phyloP scores from a whole-genome alignment of 2,329 filamentous ascomycete species.

The Massarina eburnea region DNA sequence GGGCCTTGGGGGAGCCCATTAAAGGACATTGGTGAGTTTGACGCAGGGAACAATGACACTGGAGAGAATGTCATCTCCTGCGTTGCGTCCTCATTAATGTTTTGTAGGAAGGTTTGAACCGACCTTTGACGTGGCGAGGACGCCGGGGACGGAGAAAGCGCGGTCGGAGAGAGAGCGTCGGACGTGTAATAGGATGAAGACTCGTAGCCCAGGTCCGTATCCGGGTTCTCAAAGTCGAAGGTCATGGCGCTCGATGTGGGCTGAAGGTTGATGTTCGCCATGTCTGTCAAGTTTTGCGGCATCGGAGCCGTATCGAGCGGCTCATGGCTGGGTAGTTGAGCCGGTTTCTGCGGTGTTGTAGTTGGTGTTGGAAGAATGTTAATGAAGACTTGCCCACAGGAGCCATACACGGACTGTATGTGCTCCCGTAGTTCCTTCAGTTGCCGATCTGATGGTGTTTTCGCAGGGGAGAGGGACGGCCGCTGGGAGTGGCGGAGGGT shows the following conservation, averaged over 20 bases:
- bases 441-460: conserved; percentile 43
- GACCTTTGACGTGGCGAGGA: conserved; percentile 40
- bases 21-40: conserved; percentile 24
- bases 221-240: conserved; percentile 43
- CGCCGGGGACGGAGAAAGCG: conserved; percentile 47
- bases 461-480: conserved; percentile 30
- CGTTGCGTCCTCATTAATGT: conserved; percentile 32
- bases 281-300: conserved; percentile 60
- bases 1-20: conserved; percentile 15
- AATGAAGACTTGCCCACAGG: conserved; percentile 45
- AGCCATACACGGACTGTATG: conserved; percentile 48
- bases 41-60: conserved; percentile 28
- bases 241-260: conserved; percentile 42
- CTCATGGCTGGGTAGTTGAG: conserved; percentile 43
- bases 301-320: conserved; percentile 58
- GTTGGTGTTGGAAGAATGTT: conserved; percentile 58
- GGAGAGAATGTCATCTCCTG: conserved; percentile 38
- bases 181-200: conserved; percentile 55
- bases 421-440: conserved; percentile 47
- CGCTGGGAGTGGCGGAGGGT: conserved; percentile 34
- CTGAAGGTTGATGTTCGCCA: conserved; percentile 49
- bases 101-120: conserved; percentile 38
- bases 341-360: conserved; percentile 51
- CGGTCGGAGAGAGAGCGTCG: conserved; percentile 53
- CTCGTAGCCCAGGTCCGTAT: conserved; percentile 50